A percentile compares a stretch with the other conserved stretches of the same genome.
These are phyloP conservation scores for Leccinellum luteum DNA, from an alignment of 768 basidiomycete species.

Conservation along the genomic window DNA sequence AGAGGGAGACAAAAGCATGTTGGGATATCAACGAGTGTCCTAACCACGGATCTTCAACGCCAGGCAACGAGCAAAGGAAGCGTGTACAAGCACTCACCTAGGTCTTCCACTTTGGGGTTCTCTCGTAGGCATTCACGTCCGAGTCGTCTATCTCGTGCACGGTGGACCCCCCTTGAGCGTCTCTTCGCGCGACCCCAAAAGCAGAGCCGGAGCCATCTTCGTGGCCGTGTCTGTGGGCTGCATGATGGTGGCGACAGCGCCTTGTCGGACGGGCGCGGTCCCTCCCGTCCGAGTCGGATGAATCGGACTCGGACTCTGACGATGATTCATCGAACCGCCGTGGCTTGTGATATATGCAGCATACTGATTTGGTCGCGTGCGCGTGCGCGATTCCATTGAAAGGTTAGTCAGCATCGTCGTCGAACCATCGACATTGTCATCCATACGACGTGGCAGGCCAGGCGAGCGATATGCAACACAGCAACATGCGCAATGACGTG, in stretches of 20 bases:
- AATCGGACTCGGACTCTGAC: slow-evolving; percentile 51
- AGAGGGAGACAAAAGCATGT: not conserved
- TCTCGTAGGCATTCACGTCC: slow-evolving; percentile 53
- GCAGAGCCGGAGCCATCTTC: not conserved
- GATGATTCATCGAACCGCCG: slow-evolving; percentile 80
- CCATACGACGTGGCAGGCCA: too few relatives aligned
- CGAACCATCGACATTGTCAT: too few relatives aligned
- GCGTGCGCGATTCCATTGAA: too few relatives aligned
- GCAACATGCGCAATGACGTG: not conserved
- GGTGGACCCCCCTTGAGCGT: slow-evolving; percentile 1
- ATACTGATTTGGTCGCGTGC: too few relatives aligned
- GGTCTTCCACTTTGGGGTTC: slow-evolving; percentile 27
- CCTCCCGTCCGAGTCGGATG: slow-evolving; percentile 24
- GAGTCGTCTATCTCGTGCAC: slow-evolving; percentile 22
- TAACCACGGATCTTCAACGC: not conserved
- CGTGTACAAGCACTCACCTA: slow-evolving; percentile 3
- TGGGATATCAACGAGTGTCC: not conserved
- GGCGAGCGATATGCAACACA: not conserved
- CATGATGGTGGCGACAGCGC: not conserved
- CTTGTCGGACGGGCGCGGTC: slow-evolving; percentile 14
- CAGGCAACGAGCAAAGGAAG: not conserved
- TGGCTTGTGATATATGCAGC: slow-evolving; percentile 88
- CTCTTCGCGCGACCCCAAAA: not conserved
- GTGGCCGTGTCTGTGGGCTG: slow-evolving; percentile 1
- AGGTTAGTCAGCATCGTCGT: not conserved